Percentiles rank a stretch among this genome's conserved stretches.
phyloP scores from a whole-genome alignment of 108 stramenopile species.

The Fragilaria crotonensis region DNA sequence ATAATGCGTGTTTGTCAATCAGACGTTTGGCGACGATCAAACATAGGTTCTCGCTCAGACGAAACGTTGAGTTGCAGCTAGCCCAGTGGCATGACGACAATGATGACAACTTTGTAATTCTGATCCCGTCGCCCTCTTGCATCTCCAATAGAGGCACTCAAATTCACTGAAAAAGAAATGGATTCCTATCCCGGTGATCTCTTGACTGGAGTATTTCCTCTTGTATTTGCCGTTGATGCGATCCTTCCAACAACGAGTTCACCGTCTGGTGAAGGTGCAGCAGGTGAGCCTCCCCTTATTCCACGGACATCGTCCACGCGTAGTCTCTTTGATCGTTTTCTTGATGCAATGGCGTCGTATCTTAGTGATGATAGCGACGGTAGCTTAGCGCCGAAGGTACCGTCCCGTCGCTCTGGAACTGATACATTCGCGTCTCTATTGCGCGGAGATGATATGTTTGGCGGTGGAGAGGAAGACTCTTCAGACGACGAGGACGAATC shows the following conservation, averaged over 20 bases:
- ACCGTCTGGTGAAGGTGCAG: neutral
- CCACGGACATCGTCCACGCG: conserved; percentile 3
- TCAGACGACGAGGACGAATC: conserved; percentile 7
- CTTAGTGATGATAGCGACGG: conserved; percentile 17
- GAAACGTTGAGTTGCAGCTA: too few species aligned
- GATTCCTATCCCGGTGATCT: conserved; percentile 44
- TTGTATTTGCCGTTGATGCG: conserved; percentile 57
- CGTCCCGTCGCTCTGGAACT: neutral
- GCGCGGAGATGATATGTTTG: neutral
- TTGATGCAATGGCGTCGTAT: conserved; percentile 41
- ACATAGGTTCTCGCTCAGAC: too few species aligned
- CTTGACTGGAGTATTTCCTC: conserved; percentile 42
- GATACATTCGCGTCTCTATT: neutral
- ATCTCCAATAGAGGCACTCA: too few species aligned
- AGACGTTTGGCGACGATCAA: too few species aligned
- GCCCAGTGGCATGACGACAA: too few species aligned
- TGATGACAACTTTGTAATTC: too few species aligned
- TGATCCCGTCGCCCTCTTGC: too few species aligned
- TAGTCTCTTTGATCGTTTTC: conserved; percentile 42
- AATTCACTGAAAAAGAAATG: conserved; percentile 14
- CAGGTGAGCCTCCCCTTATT: neutral
- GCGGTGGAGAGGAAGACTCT: neutral
- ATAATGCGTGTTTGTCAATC: too few species aligned
- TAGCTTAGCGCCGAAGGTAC: neutral
- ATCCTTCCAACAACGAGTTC: conserved; percentile 9